phyloP scores from a whole-genome alignment of 2,329 filamentous ascomycete genomes.

The Ophiocordyceps camponoti-floridani region DNA sequence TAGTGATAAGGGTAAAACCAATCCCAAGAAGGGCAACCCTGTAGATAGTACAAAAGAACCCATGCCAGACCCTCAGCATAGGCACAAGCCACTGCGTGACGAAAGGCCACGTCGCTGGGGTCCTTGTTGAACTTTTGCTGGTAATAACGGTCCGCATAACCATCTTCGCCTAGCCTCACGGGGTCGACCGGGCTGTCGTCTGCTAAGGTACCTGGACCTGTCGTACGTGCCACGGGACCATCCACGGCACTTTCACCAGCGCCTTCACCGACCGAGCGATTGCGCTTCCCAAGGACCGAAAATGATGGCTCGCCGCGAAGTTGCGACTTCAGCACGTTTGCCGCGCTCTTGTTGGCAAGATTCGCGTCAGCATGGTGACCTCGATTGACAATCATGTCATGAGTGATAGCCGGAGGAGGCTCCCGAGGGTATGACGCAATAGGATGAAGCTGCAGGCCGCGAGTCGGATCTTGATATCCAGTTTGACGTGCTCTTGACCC shows the following conservation, averaged over 20 bases:
- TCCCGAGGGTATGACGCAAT: constrained; percentile 34
- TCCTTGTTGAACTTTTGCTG: constrained; percentile 87
- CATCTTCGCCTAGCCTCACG: constrained; percentile 84
- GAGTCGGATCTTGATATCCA: constrained; percentile 16
- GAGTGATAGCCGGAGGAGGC: constrained; percentile 45
- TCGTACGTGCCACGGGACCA: constrained; percentile 27
- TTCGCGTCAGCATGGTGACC: constrained; percentile 49
- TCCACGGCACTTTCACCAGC: constrained; percentile 40
- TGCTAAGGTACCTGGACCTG: constrained; percentile 17
- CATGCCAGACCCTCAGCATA: constrained; percentile 91
- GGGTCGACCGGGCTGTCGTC: constrained; percentile 59
- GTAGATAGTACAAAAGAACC: constrained; percentile 95
- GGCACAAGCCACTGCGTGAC: constrained; percentile 71
- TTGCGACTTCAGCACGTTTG: constrained; percentile 69
- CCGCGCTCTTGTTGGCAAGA: constrained; percentile 83
- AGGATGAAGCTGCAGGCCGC: constrained; percentile 15
- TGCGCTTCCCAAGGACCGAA: constrained; percentile 54
- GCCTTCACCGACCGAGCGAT: constrained; percentile 51
- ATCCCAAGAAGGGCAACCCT: constrained; percentile 95
- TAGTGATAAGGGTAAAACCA: constrained; percentile 99
- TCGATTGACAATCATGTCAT: constrained; percentile 76
- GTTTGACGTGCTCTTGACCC: constrained; percentile 7
- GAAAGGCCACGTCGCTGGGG: constrained; percentile 66
- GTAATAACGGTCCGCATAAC: constrained; percentile 91
- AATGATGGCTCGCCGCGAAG: constrained; percentile 31